Conservation (phyloP, 768 basidiomycete genomes). For the Erythrobasidium yunnanense region DNA sequence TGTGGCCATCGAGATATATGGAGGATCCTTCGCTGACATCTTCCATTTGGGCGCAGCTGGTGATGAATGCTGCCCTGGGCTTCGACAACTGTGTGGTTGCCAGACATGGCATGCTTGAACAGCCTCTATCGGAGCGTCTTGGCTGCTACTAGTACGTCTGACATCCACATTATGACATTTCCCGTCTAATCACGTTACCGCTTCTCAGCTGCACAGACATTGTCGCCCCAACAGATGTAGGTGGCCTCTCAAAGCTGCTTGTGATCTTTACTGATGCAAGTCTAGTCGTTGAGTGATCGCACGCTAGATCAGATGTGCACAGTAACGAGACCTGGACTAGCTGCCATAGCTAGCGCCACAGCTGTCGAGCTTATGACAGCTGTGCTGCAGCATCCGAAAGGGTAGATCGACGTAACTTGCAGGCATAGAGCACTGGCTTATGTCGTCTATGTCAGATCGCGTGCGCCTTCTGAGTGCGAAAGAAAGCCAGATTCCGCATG, state of each 20-base stretch:
- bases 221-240: conserved; percentile 85
- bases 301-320: conserved; percentile 99
- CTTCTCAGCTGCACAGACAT: conserved; percentile 69
- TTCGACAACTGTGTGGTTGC: conserved; percentile 95
- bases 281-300: conserved; percentile 63
- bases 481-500: background rate
- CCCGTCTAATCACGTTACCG: background rate
- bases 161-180: background rate
- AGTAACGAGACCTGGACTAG: conserved; percentile 87
- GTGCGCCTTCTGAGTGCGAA: conserved; percentile 33
- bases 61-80: conserved; percentile 85
- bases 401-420: conserved; percentile 47
- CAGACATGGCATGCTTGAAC: conserved; percentile 66
- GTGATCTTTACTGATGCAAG: too few relatives aligned
- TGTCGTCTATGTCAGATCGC: conserved; percentile 26
- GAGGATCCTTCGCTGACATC: background rate
- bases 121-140: conserved; percentile 43
- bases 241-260: conserved; percentile 30
- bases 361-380: conserved; percentile 87
- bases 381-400: conserved; percentile 74
- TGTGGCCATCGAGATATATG: background rate
- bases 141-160: conserved; percentile 69
- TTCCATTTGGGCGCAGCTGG: conserved; percentile 50
- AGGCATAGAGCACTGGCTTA: background rate
- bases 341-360: conserved; percentile 78